Evolutionary conservation across 2,329 filamentous ascomycete genomes (phyloP).

Genomic region (Claviceps monticola): DNA sequence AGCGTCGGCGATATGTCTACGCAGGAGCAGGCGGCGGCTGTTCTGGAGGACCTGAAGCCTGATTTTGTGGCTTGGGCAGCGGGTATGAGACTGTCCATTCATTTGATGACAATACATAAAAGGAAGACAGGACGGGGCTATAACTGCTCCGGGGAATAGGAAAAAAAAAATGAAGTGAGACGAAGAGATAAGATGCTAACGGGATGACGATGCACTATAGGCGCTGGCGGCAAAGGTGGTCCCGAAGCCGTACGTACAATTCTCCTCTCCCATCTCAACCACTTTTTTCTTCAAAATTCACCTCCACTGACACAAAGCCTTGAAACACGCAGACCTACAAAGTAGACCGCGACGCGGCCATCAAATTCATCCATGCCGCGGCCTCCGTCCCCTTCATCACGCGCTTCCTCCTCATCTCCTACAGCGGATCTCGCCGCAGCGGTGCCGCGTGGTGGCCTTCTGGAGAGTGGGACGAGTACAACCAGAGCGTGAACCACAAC

Average conservation of each 20-base stretch:
- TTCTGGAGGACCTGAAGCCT: constrained; percentile 46
- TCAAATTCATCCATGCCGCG: constrained; percentile 46
- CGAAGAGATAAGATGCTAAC: neutral
- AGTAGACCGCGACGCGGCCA: constrained; percentile 50
- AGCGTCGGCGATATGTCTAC: constrained; percentile 59
- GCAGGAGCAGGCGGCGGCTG: constrained; percentile 43
- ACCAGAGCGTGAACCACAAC: constrained; percentile 24
- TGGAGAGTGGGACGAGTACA: constrained; percentile 32
- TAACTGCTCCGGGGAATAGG: too few species aligned
- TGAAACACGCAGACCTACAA: constrained; percentile 30
- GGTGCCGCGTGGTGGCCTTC: constrained; percentile 43
- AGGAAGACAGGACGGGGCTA: neutral
- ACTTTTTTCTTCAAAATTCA: neutral
- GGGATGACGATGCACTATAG: constrained; percentile 15
- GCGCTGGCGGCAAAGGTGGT: constrained; percentile 46
- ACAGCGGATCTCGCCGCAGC: constrained; percentile 37
- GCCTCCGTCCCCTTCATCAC: constrained; percentile 38
- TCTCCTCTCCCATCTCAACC: neutral
- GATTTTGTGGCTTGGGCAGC: constrained; percentile 59
- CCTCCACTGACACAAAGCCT: neutral
- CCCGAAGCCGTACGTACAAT: constrained; percentile 27
- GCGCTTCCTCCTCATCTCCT: constrained; percentile 53
- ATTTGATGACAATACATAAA: neutral
- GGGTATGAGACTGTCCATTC: constrained; percentile 27
- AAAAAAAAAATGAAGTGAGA: neutral